phyloP scores from a whole-genome alignment of 495 filamentous ascomycete genomes.

The Lepraria neglecta region DNA sequence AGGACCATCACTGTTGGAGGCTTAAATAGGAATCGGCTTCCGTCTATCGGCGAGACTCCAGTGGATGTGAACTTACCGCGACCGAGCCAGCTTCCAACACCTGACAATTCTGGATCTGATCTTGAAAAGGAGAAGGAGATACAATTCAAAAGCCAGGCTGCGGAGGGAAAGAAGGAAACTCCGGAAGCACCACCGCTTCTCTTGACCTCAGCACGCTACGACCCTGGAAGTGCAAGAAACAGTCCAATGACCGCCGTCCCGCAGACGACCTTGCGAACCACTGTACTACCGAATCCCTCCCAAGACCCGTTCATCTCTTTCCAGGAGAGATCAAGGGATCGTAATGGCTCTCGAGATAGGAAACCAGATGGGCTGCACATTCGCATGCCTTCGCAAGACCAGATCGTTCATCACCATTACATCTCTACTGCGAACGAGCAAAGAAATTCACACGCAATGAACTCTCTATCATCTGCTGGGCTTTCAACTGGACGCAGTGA shows the following conservation, averaged over 20 bases:
- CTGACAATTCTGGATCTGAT: constrained; percentile 45
- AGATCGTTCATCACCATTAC: constrained; percentile 22
- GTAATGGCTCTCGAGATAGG: constrained; percentile 69
- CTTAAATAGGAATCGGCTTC: constrained; percentile 61
- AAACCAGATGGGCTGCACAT: constrained; percentile 80
- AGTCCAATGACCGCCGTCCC: constrained; percentile 52
- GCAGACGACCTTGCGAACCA: constrained; percentile 37
- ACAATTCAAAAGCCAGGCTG: constrained; percentile 31
- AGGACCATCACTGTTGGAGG: constrained; percentile 66
- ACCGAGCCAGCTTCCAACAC: constrained; percentile 36
- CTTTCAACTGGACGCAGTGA: constrained; percentile 24
- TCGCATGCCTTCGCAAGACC: constrained; percentile 55
- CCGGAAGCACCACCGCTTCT: constrained; percentile 33
- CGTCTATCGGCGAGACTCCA: constrained; percentile 78
- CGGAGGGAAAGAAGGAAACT: constrained; percentile 30
- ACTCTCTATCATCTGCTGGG: constrained; percentile 23
- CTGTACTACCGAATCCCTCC: constrained; percentile 55
- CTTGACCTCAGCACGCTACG: constrained; percentile 48
- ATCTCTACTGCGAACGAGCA: constrained; percentile 22
- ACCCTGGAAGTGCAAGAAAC: constrained; percentile 37
- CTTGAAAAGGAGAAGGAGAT: constrained; percentile 36
- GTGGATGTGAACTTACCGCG: constrained; percentile 49
- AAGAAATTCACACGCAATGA: constrained; percentile 22
- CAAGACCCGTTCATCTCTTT: constrained; percentile 49
- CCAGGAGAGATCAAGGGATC: constrained; percentile 51